Base-by-base conservation (phyloP, 106 monocot genomes). In the Phalaenopsis equestris region DNA sequence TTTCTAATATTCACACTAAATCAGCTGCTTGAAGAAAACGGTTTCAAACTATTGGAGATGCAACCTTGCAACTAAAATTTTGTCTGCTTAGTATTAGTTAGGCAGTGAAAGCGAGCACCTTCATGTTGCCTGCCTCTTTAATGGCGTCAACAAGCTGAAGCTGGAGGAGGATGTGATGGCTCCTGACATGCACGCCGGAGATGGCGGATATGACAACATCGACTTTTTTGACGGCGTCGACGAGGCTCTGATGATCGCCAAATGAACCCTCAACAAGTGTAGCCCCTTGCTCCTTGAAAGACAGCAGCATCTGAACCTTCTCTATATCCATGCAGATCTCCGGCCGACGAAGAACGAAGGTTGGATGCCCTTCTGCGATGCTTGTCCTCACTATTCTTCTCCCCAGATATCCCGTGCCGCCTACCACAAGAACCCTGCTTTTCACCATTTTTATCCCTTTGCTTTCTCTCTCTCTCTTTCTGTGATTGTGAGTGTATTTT, bases 61-160 rank as follows among this genome's bases (percentile, higher is more conserved):
- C 52, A 52, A 2, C 52, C 2, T 52, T 52, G 2, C 12, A 14
- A 52, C 12, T 3, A 52, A 3, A 52, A 0, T 45, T 12, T 52
- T 52, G 11, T 12, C 12, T 15, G 14, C 12, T 14, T 12, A 12
- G 12, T 1, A 45, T 45, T 3, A 15, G 14, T 12, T 52, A 46
- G 10, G 23, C 18, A 46, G 23, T 46, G 19, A 45, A 75, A 75
- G 75, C 73, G 41, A 38, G 14, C 56, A 86, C 91, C 91, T 91
- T 85, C 72, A 91, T 68, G 67, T 89, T 91, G 39, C 91, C 88
- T 2, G 91, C 87, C 76, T 91, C 88, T 73, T 81, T 89, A 37
- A 91, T 91, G 67, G 91, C 91, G 4, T 87, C 82, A 6, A 91
- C 85, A n/a, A 91, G 91, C 82, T 84, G 87, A 41, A 89, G 85